A percentile compares a stretch with the other conserved stretches of the same genome.
Evolutionary conservation across 2,329 filamentous ascomycete species (phyloP).

Genomic region (Leptographium wingfieldii): DNA sequence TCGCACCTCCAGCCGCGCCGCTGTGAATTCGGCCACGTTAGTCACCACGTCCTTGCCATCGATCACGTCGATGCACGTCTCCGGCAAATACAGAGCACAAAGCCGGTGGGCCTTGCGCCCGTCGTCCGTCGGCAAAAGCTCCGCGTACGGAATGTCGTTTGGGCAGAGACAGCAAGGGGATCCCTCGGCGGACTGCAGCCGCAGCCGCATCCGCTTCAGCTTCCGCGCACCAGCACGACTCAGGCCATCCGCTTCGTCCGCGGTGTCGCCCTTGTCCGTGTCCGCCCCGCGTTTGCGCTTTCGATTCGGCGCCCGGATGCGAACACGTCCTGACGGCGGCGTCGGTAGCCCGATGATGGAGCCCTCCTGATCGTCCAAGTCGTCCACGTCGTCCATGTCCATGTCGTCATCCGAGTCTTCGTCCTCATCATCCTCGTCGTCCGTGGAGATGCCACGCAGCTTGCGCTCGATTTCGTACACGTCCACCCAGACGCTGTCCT

Average conservation of each 20-base stretch:
- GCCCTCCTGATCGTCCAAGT: constrained; percentile 48
- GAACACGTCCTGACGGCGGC: constrained; percentile 49
- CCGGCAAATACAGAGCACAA: constrained; percentile 83
- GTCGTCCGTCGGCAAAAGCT: constrained; percentile 77
- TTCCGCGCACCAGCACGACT: constrained; percentile 23
- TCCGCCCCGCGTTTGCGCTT: constrained; percentile 40
- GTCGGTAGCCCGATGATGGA: constrained; percentile 60
- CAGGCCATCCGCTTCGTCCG: background rate
- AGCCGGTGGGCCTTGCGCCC: constrained; percentile 76
- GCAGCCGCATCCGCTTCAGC: constrained; percentile 67
- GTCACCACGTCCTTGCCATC: constrained; percentile 62
- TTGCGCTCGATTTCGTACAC: constrained; percentile 93
- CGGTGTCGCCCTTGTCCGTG: constrained; percentile 24
- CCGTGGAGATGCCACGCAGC: constrained; percentile 75
- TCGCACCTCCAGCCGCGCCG: constrained; percentile 79
- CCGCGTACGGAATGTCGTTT: constrained; percentile 71
- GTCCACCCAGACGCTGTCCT: constrained; percentile 97
- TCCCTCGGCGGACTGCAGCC: constrained; percentile 26
- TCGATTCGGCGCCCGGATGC: constrained; percentile 26
- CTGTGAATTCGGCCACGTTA: constrained; percentile 70
- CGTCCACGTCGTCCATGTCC: constrained; percentile 41
- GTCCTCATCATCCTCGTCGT: constrained; percentile 64
- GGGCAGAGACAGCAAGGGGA: constrained; percentile 79
- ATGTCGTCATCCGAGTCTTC: constrained; percentile 53
- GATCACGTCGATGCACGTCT: constrained; percentile 70